Conservation (phyloP, 371 early-diverging fungal species). For the Nosema granulosis region DNA sequence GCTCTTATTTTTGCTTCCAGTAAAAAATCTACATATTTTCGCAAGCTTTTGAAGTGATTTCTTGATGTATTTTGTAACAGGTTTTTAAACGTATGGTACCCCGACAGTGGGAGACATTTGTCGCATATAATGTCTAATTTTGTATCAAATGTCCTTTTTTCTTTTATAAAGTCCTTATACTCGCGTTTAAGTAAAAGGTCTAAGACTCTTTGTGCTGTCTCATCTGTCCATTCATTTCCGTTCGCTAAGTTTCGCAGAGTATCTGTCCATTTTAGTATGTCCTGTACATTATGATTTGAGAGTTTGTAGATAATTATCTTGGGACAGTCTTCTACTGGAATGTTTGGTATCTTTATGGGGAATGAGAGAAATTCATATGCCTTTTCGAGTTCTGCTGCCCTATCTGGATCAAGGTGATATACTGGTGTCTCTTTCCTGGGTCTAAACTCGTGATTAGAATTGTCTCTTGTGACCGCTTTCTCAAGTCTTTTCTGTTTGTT, state of each 20-base stretch:
- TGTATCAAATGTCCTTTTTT: background rate
- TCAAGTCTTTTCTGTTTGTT: too few relatives aligned
- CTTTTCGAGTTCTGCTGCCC: background rate
- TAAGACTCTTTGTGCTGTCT: background rate
- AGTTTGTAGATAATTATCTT: background rate
- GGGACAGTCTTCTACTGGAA: background rate
- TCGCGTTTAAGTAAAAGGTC: background rate
- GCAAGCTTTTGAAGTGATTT: background rate
- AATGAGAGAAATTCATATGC: background rate
- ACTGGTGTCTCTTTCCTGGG: background rate
- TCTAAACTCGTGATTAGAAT: background rate
- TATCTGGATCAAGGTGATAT: background rate
- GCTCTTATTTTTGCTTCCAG: background rate
- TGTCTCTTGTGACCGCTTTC: too few relatives aligned
- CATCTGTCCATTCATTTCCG: background rate
- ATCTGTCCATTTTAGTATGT: background rate
- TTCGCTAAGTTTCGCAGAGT: background rate
- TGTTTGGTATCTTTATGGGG: background rate
- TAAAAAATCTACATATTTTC: background rate
- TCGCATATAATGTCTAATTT: background rate
- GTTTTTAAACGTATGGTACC: background rate
- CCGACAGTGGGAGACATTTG: background rate
- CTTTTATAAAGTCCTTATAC: background rate
- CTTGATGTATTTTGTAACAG: background rate
- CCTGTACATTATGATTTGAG: background rate